Evolutionary conservation across 164 flowering plant species (phyloP).

Genomic region (Dillenia suffruticosa): DNA sequence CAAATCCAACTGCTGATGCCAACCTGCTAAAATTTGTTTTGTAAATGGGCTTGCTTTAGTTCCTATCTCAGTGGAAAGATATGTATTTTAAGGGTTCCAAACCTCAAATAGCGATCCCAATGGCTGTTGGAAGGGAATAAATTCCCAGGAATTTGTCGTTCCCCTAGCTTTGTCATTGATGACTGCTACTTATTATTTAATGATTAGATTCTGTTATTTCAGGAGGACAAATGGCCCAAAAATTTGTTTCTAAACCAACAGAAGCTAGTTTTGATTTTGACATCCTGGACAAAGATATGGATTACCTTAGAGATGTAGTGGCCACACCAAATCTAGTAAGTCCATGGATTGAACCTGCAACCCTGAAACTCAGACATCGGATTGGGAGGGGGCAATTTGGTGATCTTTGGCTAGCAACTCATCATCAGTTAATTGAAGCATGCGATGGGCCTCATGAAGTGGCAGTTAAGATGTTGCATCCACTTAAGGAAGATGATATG

Average conservation of each 20-base stretch:
- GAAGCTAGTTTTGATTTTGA: slow-evolving; percentile 55
- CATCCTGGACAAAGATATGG: slow-evolving; percentile 59
- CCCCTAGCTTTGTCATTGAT: too few species aligned
- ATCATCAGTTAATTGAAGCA: slow-evolving; percentile 61
- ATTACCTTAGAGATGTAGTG: slow-evolving; percentile 49
- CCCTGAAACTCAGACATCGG: slow-evolving; percentile 67
- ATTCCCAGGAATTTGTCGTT: too few species aligned
- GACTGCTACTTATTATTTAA: background rate
- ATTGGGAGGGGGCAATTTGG: slow-evolving; percentile 89
- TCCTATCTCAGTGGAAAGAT: too few species aligned
- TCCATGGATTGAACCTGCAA: slow-evolving; percentile 69
- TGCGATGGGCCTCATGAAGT: slow-evolving; percentile 85
- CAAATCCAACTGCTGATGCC: too few species aligned
- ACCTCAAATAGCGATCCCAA: too few species aligned
- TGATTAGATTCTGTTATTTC: background rate
- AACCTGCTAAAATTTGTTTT: too few species aligned
- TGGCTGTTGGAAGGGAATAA: too few species aligned
- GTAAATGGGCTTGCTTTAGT: too few species aligned
- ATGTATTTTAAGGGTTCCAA: too few species aligned
- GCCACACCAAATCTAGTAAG: slow-evolving; percentile 42
- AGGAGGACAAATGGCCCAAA: slow-evolving; percentile 50
- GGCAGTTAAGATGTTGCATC: slow-evolving; percentile 76
- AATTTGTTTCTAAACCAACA: slow-evolving; percentile 31
- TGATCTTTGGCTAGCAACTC: slow-evolving; percentile 91
- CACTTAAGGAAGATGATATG: slow-evolving; percentile 51